Evolutionary conservation across 768 basidiomycete genomes (phyloP).

Genomic region (Rhizopogon sp.): DNA sequence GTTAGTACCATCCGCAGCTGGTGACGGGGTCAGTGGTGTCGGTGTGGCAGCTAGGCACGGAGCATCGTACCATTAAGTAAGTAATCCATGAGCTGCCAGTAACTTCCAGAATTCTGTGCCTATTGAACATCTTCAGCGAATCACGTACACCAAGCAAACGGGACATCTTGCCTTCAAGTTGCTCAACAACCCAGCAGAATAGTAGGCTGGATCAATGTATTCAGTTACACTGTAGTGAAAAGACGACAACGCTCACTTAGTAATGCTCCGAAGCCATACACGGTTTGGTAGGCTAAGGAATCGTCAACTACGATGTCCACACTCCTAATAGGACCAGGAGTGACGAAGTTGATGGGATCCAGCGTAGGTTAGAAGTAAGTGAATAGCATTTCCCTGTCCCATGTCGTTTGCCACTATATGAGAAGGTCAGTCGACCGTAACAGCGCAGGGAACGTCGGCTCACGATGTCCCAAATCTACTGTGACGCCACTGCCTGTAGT

Average conservation of each 20-base stretch:
- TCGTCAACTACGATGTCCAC: constrained; percentile 66
- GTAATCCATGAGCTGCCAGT: constrained; percentile 52
- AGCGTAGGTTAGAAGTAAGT: constrained; percentile 26
- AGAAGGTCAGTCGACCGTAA: neutral
- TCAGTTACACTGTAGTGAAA: constrained; percentile 2
- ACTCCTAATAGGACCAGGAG: constrained; percentile 47
- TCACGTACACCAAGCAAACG: constrained; percentile 22
- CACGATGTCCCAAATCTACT: constrained; percentile 53
- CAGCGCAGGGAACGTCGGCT: constrained; percentile 8
- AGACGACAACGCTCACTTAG: constrained; percentile 41
- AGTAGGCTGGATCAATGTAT: constrained; percentile 48
- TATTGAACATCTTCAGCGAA: constrained; percentile 17
- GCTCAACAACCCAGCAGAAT: constrained; percentile 55
- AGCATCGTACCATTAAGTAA: constrained; percentile 42
- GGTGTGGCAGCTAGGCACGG: neutral
- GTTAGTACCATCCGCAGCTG: constrained; percentile 53
- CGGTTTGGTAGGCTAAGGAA: constrained; percentile 46
- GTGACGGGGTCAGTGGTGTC: neutral
- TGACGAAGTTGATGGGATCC: constrained; percentile 33
- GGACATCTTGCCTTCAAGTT: constrained; percentile 53
- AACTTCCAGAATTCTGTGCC: constrained; percentile 48
- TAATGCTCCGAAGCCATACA: constrained; percentile 63
- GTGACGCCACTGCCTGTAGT: constrained; percentile 28
- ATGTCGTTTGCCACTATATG: constrained; percentile 52
- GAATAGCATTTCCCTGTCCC: constrained; percentile 25